These are phyloP conservation scores for Mucor racemosus DNA, from an alignment of 371 early-diverging fungal species.

Conservation along the genomic window DNA sequence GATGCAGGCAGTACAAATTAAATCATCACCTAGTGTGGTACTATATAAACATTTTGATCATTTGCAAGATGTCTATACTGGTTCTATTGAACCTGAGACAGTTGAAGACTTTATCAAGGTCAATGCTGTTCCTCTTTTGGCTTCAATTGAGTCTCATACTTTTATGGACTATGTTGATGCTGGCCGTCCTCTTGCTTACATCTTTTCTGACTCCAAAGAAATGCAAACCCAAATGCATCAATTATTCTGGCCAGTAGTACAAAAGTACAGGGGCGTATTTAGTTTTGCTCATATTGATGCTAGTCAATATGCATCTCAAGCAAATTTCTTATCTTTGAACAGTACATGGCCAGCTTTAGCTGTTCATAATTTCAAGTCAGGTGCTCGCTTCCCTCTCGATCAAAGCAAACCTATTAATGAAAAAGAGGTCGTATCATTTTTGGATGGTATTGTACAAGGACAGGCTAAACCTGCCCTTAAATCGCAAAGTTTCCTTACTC, in stretches of 20 bases:
- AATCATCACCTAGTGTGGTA: slow-evolving; percentile 52
- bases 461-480: slow-evolving; percentile 72
- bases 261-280: slow-evolving; percentile 74
- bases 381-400: slow-evolving; percentile 74
- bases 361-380: slow-evolving; percentile 68
- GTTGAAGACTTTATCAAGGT: slow-evolving; percentile 59
- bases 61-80: slow-evolving; percentile 66
- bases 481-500: slow-evolving; percentile 71
- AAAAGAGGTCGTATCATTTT: slow-evolving; percentile 3
- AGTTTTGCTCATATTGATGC: slow-evolving; percentile 85
- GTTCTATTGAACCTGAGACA: slow-evolving; percentile 37
- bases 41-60: slow-evolving; percentile 69
- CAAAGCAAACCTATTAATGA: slow-evolving; percentile 59
- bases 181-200: slow-evolving; percentile 82
- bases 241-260: slow-evolving; percentile 68
- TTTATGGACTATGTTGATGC: slow-evolving; percentile 76
- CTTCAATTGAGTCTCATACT: slow-evolving; percentile 79
- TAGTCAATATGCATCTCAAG: slow-evolving; percentile 75
- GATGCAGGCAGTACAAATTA: slow-evolving; percentile 37
- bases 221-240: slow-evolving; percentile 52
- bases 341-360: slow-evolving; percentile 86
- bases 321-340: slow-evolving; percentile 70
- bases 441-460: slow-evolving; percentile 49
- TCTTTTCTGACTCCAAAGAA: slow-evolving; percentile 72
- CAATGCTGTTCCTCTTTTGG: slow-evolving; percentile 79